Percentiles rank a stretch among this genome's conserved stretches.
phyloP scores from a whole-genome alignment of 139 green algal species.

The Micractinium sp. region DNA sequence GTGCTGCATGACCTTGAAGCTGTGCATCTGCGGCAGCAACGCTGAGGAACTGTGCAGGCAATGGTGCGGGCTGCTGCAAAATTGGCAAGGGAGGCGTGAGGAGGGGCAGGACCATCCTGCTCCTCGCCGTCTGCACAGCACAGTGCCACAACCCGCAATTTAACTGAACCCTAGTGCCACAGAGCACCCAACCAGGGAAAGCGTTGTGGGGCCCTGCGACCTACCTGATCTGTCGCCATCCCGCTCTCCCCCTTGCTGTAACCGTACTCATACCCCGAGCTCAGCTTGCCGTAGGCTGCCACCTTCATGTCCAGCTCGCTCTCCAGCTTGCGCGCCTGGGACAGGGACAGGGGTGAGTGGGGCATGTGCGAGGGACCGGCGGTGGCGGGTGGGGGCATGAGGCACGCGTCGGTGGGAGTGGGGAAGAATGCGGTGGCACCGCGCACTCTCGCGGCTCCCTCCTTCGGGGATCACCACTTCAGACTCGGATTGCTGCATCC shows the following conservation, averaged over 20 bases:
- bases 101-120: no score
- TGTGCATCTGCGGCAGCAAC: no score
- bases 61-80: no score
- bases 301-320: slow-evolving; percentile 93
- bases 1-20: background rate
- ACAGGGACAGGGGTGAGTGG: background rate
- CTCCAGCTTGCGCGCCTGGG: slow-evolving; percentile 89
- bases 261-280: slow-evolving; percentile 74
- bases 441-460: no score
- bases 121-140: no score
- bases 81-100: no score
- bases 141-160: no score
- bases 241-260: slow-evolving; percentile 55
- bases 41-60: no score
- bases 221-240: slow-evolving; percentile 56
- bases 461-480: no score
- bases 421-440: background rate
- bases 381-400: background rate
- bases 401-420: background rate
- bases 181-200: background rate
- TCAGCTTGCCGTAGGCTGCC: slow-evolving; percentile 87
- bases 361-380: background rate
- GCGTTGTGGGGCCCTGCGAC: background rate
- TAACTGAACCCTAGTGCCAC: no score
- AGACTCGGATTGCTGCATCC: no score